These are phyloP conservation scores for Colletotrichum aenigma DNA, from an alignment of 2,329 filamentous ascomycete genomes.

Conservation along the genomic window DNA sequence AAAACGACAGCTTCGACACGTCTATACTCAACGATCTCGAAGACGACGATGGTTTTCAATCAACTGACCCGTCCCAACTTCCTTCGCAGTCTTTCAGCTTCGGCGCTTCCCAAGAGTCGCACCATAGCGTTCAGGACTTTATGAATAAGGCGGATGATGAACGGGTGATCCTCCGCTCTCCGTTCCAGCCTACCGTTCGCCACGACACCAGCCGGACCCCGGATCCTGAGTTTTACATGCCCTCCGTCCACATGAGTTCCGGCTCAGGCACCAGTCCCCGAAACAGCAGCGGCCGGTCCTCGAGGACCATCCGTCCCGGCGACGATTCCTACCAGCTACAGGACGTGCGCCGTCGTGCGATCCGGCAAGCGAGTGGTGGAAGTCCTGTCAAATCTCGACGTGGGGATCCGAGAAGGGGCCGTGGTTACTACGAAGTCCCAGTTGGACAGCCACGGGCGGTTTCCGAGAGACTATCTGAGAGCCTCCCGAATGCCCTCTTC, in stretches of 20 bases:
- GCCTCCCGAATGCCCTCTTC: slow-evolving; percentile 41
- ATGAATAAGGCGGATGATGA: slow-evolving; percentile 58
- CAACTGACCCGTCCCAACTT: slow-evolving; percentile 52
- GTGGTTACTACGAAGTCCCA: neutral
- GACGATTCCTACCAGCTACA: slow-evolving; percentile 28
- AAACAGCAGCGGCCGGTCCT: slow-evolving; percentile 36
- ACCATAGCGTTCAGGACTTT: slow-evolving; percentile 57
- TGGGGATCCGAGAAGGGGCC: neutral
- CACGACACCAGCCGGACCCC: slow-evolving; percentile 39
- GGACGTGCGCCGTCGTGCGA: slow-evolving; percentile 30
- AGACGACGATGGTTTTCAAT: slow-evolving; percentile 41
- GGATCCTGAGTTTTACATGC: slow-evolving; percentile 60
- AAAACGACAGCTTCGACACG: slow-evolving; percentile 65
- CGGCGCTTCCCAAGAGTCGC: slow-evolving; percentile 52
- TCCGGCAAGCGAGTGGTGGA: slow-evolving; percentile 12
- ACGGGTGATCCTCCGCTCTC: slow-evolving; percentile 56
- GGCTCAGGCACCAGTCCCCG: slow-evolving; percentile 29
- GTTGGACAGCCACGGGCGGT: slow-evolving; percentile 21
- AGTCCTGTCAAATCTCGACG: slow-evolving; percentile 29
- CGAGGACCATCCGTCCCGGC: slow-evolving; percentile 35
- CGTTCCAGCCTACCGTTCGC: slow-evolving; percentile 57
- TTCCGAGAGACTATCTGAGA: slow-evolving; percentile 35
- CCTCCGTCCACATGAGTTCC: slow-evolving; percentile 42
- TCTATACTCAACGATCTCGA: slow-evolving; percentile 51
- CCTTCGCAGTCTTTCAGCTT: slow-evolving; percentile 47